Conservation (phyloP, 768 basidiomycete species). For the Pleurotus djamor region DNA sequence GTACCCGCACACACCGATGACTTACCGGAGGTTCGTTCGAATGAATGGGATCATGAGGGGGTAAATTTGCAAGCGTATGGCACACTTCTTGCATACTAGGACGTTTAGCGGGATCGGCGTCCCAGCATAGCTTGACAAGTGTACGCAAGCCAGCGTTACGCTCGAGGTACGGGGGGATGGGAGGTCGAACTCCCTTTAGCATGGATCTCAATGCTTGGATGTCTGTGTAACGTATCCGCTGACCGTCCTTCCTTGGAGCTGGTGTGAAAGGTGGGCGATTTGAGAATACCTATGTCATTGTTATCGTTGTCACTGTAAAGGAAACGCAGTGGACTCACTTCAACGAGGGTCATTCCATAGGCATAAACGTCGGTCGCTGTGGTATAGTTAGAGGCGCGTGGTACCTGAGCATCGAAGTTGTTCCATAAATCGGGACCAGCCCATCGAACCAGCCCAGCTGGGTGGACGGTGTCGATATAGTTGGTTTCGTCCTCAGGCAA, state of each 20-base stretch:
- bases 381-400: slow-evolving; percentile 4
- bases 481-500: slow-evolving; percentile 18
- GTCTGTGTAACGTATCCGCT: slow-evolving; percentile 11
- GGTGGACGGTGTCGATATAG: slow-evolving; percentile 12
- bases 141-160: slow-evolving; percentile 2
- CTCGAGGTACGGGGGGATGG: slow-evolving; percentile 10
- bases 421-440: slow-evolving; percentile 25
- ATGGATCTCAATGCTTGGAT: slow-evolving; percentile 18
- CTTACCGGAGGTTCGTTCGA: too few species aligned
- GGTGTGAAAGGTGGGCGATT: slow-evolving; percentile 10
- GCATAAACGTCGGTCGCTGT: slow-evolving; percentile 21
- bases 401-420: background rate
- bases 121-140: slow-evolving; percentile 16
- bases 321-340: slow-evolving; percentile 14
- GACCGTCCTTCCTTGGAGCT: background rate
- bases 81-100: slow-evolving; percentile 5
- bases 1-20: too few species aligned
- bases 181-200: slow-evolving; percentile 15
- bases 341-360: slow-evolving; percentile 23
- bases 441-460: slow-evolving; percentile 24
- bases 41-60: background rate
- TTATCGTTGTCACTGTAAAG: slow-evolving; percentile 6
- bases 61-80: background rate
- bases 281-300: slow-evolving; percentile 15
- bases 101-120: slow-evolving; percentile 9